Conservation (phyloP, 495 filamentous ascomycete species). For the Gamarada debralockiae region DNA sequence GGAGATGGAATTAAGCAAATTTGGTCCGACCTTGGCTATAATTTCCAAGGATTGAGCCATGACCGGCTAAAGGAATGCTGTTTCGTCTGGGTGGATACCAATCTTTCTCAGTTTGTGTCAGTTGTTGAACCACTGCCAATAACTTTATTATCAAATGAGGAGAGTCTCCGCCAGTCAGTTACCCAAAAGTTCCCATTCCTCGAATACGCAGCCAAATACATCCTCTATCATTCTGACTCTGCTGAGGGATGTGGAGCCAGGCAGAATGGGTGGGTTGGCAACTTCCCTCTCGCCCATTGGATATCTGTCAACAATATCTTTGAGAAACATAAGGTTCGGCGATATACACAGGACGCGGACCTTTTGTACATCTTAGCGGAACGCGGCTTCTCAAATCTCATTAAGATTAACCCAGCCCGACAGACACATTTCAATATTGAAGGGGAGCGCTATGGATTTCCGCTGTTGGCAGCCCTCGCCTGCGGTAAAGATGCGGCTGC, state of each 20-base stretch:
- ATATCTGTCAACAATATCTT: slow-evolving; percentile 1
- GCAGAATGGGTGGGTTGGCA: slow-evolving; percentile 8
- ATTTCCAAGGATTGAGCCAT: slow-evolving; percentile 27
- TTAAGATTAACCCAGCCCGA: slow-evolving; percentile 18
- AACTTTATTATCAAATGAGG: background rate
- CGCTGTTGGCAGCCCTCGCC: slow-evolving; percentile 37
- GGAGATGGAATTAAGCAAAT: slow-evolving; percentile 16
- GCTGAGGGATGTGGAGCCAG: slow-evolving; percentile 23
- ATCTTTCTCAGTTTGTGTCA: slow-evolving; percentile 10
- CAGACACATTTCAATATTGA: slow-evolving; percentile 21
- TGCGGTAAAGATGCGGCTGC: slow-evolving; percentile 22
- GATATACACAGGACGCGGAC: slow-evolving; percentile 14
- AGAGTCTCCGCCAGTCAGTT: slow-evolving; percentile 15
- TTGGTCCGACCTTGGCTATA: slow-evolving; percentile 11
- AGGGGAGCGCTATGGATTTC: slow-evolving; percentile 31
- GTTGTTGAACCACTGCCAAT: background rate
- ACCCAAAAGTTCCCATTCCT: slow-evolving; percentile 36
- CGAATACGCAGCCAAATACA: slow-evolving; percentile 35
- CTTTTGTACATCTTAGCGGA: slow-evolving; percentile 44
- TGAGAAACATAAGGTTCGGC: background rate
- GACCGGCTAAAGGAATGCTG: slow-evolving; percentile 33
- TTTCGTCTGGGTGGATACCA: no score
- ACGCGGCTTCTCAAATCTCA: slow-evolving; percentile 31
- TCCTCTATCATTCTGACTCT: slow-evolving; percentile 41
- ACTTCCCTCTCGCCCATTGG: background rate